A percentile compares a stretch with the other conserved stretches of the same genome.
phyloP scores from a whole-genome alignment of 371 early-diverging fungal genomes.

The Chytridium lagenaria region DNA sequence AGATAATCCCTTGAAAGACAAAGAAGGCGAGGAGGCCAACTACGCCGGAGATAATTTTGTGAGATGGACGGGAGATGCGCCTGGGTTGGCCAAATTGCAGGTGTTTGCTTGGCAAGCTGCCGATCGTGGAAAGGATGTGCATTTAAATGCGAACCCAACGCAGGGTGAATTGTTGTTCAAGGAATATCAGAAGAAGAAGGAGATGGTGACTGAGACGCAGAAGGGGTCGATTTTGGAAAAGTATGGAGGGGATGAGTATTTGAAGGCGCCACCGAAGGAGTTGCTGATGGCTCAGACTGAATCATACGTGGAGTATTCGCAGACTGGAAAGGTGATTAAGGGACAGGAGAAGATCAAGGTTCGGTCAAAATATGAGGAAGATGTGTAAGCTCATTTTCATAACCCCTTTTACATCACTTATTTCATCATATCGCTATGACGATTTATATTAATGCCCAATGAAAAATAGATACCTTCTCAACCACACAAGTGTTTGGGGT shows the following conservation, averaged over 20 bases:
- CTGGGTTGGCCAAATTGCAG: constrained; percentile 81
- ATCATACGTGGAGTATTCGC: constrained; percentile 95
- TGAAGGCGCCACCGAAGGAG: constrained; percentile 87
- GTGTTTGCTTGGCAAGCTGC: constrained; percentile 93
- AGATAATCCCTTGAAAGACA: constrained; percentile 86
- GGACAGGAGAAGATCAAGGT: constrained; percentile 81
- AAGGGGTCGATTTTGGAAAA: constrained; percentile 81
- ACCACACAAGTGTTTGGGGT: constrained; percentile 93
- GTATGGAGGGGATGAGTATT: constrained; percentile 95
- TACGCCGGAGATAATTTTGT: constrained; percentile 92
- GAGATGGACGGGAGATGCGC: constrained; percentile 79
- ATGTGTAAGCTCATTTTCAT: constrained; percentile 67
- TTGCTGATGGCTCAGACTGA: constrained; percentile 88
- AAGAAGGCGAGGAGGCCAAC: constrained; percentile 52
- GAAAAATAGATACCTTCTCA: constrained; percentile 55
- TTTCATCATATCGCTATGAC: constrained; percentile 2
- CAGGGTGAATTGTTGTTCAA: constrained; percentile 88
- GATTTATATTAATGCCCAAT: constrained; percentile 49
- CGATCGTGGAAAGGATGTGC: constrained; percentile 77
- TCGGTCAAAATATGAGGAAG: constrained; percentile 90
- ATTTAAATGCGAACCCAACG: constrained; percentile 94
- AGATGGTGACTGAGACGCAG: constrained; percentile 69
- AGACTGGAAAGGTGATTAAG: constrained; percentile 86
- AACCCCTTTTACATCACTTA: background rate
- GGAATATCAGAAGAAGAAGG: constrained; percentile 84